These are phyloP conservation scores for Botryotinia globosa DNA, from an alignment of 2,329 filamentous ascomycete species.

Conservation along the genomic window DNA sequence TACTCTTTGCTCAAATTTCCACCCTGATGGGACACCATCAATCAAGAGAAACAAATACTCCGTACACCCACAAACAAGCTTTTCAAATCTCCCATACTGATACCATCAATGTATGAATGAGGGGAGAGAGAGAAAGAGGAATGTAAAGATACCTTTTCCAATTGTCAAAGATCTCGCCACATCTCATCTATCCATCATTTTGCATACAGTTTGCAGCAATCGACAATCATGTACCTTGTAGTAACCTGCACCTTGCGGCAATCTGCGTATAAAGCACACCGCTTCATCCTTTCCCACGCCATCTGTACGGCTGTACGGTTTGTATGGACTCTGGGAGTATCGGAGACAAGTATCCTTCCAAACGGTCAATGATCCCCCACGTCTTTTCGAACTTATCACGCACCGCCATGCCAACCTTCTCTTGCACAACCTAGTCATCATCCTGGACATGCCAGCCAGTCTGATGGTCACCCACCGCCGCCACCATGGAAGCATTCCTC, in stretches of 20 bases:
- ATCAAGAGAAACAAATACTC: not conserved
- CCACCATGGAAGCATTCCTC: not conserved
- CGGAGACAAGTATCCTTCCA: slow-evolving; percentile 1
- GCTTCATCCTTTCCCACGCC: not conserved
- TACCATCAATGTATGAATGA: not conserved
- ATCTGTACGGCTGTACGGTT: not conserved
- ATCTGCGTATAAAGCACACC: not conserved
- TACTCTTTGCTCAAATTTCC: not conserved
- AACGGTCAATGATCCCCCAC: slow-evolving; percentile 8
- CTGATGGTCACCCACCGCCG: not conserved
- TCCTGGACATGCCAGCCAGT: not conserved
- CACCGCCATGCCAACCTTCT: slow-evolving; percentile 11
- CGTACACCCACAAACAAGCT: not conserved
- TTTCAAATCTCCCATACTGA: not conserved
- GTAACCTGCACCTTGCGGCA: not conserved
- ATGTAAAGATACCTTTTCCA: not conserved
- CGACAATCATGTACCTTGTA: not conserved
- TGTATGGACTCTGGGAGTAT: not conserved
- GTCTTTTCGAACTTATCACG: not conserved
- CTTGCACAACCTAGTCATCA: not conserved
- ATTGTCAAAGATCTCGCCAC: slow-evolving; percentile 7
- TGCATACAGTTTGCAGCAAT: slow-evolving; percentile 10
- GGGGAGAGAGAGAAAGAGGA: not conserved
- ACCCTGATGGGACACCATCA: not conserved
- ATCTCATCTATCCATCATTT: not conserved